These are phyloP conservation scores for Candida oleophila DNA, from an alignment of 805 yeast genomes.

Conservation along the genomic window DNA sequence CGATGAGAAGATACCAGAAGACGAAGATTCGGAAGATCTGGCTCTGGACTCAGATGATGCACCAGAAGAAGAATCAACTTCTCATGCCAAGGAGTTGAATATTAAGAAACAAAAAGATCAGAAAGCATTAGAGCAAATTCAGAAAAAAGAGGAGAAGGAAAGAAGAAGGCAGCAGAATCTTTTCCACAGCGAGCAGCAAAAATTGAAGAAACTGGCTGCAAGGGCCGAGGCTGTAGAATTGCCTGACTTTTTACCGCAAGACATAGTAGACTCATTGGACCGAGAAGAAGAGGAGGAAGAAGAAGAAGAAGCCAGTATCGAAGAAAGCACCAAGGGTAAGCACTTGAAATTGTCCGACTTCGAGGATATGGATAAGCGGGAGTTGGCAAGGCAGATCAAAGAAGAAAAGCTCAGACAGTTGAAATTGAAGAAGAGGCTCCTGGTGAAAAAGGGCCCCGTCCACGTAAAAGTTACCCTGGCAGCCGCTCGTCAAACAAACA, in stretches of 20 bases:
- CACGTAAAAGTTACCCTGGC: conserved; percentile 33
- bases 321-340: conserved; percentile 16
- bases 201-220: conserved; percentile 20
- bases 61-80: conserved; percentile 44
- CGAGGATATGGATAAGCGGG: conserved; percentile 25
- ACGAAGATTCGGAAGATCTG: conserved; percentile 16
- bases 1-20: conserved; percentile 4
- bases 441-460: conserved; percentile 40
- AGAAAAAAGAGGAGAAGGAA: conserved; percentile 29
- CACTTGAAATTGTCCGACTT: conserved; percentile 33
- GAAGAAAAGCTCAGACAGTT: conserved; percentile 32
- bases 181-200: conserved; percentile 35
- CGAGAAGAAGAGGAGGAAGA: conserved; percentile 9
- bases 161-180: conserved; percentile 34
- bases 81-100: conserved; percentile 23
- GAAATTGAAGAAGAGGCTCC: conserved; percentile 16
- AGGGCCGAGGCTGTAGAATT: conserved; percentile 20
- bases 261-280: conserved; percentile 26
- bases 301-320: conserved; percentile 3
- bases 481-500: conserved; percentile 8
- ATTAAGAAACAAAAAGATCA: conserved; percentile 25
- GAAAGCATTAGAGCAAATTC: conserved; percentile 20
- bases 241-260: conserved; percentile 45
- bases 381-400: conserved; percentile 29
- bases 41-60: conserved; percentile 33